phyloP scores from a whole-genome alignment of 2,329 filamentous ascomycete genomes.

The Nemania sp. region DNA sequence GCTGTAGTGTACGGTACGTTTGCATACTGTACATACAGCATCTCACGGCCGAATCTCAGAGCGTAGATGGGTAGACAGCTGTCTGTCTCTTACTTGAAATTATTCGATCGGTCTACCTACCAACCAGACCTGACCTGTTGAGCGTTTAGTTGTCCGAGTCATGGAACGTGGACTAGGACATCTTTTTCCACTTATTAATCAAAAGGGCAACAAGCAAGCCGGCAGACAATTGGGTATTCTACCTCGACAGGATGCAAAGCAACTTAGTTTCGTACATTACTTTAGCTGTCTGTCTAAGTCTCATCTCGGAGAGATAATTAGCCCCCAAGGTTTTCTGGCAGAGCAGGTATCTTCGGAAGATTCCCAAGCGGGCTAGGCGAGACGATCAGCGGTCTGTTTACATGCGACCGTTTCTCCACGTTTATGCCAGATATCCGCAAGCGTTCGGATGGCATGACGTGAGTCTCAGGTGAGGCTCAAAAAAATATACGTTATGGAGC shows the following conservation, averaged over 20 bases:
- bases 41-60: slow-evolving; percentile 22
- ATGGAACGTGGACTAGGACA: not conserved
- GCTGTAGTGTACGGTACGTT: slow-evolving; percentile 2
- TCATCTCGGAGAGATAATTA: slow-evolving; percentile 15
- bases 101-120: slow-evolving; percentile 15
- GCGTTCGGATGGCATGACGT: slow-evolving; percentile 19
- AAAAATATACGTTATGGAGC: slow-evolving; percentile 23
- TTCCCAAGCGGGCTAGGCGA: slow-evolving; percentile 24
- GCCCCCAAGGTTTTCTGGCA: slow-evolving; percentile 11
- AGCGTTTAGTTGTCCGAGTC: not conserved
- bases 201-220: too few species aligned
- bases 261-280: too few species aligned
- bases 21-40: not conserved
- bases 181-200: too few species aligned
- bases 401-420: slow-evolving; percentile 30
- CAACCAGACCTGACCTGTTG: slow-evolving; percentile 7
- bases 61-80: slow-evolving; percentile 2
- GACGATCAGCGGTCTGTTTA: slow-evolving; percentile 28
- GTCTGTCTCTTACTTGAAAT: slow-evolving; percentile 20
- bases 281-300: too few species aligned
- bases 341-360: slow-evolving; percentile 20
- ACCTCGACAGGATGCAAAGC: too few species aligned
- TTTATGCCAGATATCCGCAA: slow-evolving; percentile 31
- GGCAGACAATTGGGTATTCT: too few species aligned
- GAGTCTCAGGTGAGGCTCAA: slow-evolving; percentile 28